These are phyloP conservation scores for Serpula lacrymans DNA, from an alignment of 768 basidiomycete genomes.

Conservation along the genomic window DNA sequence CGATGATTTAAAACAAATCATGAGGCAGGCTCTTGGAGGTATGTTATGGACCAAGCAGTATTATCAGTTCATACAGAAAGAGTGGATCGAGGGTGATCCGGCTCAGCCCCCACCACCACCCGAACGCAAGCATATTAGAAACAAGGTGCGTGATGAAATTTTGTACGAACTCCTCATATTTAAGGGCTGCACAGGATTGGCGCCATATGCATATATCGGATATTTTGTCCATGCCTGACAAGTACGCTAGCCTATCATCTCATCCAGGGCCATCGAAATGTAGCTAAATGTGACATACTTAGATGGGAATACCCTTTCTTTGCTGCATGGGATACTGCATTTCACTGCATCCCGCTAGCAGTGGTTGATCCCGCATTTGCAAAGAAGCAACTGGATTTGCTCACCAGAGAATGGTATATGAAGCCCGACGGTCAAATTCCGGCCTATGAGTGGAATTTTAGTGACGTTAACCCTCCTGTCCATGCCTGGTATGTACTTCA, in stretches of 20 bases:
- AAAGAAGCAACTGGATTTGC: constrained; percentile 94
- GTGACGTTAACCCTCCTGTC: constrained; percentile 97
- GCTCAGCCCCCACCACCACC: constrained; percentile 94
- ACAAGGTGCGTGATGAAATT: constrained; percentile 50
- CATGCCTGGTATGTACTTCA: constrained; percentile 81
- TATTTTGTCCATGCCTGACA: constrained; percentile 98
- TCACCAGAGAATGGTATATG: constrained; percentile 99
- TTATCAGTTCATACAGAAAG: constrained; percentile 93
- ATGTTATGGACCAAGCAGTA: constrained; percentile 99
- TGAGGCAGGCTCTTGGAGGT: constrained; percentile 92
- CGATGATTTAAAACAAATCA: constrained; percentile 93
- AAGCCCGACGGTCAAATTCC: constrained; percentile 99
- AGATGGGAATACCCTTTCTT: constrained; percentile 99
- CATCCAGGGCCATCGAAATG: too few relatives aligned
- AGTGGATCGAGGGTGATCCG: constrained; percentile 95
- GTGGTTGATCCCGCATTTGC: constrained; percentile 94
- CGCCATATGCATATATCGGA: constrained; percentile 94
- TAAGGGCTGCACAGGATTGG: constrained; percentile 65
- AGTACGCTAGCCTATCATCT: constrained; percentile 44
- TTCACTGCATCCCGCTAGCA: constrained; percentile 97
- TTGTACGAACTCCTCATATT: constrained; percentile 1
- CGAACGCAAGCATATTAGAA: constrained; percentile 79
- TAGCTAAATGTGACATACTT: neutral
- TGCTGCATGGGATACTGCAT: constrained; percentile 98
- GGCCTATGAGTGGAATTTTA: constrained; percentile 99